Conservation (phyloP, 345 rosid species). For the Firmiana major region DNA sequence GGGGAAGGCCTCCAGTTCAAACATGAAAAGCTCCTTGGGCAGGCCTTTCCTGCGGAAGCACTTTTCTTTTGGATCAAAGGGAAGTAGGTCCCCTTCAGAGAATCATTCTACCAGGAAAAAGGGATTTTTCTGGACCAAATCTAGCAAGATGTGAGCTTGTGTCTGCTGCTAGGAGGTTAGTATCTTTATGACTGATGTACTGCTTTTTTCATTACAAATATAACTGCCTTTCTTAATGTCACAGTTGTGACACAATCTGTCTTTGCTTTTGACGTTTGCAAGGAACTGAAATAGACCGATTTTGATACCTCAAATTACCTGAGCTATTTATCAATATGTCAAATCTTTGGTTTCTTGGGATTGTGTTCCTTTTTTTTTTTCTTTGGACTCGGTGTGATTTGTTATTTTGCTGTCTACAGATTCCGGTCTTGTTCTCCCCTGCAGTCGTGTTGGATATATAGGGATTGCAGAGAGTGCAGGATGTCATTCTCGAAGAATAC, state of each 20-base stretch:
- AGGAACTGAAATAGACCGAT: too few species aligned
- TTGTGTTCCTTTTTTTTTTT: too few species aligned
- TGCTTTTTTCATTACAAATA: not conserved
- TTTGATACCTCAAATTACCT: not conserved
- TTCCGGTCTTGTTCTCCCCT: constrained; percentile 15
- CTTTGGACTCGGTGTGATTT: not conserved
- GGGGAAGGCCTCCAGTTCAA: constrained; percentile 59
- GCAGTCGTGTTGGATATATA: constrained; percentile 19
- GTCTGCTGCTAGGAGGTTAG: constrained; percentile 33
- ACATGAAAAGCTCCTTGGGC: constrained; percentile 47
- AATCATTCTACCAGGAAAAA: constrained; percentile 50
- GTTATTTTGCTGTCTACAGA: constrained; percentile 18
- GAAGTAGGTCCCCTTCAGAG: constrained; percentile 43
- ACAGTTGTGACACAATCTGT: not conserved
- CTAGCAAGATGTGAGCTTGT: constrained; percentile 63
- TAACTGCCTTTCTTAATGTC: not conserved
- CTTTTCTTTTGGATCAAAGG: constrained; percentile 76
- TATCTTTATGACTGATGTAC: not conserved
- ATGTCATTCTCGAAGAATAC: not conserved
- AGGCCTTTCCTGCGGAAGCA: constrained; percentile 70
- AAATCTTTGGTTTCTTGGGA: not conserved
- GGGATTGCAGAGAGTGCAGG: constrained; percentile 15
- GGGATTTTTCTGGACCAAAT: constrained; percentile 85
- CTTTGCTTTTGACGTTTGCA: not conserved
- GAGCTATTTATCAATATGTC: not conserved